A percentile compares a stretch with the other conserved stretches of the same genome.
These are phyloP conservation scores for Rhizophora apiculata DNA, from an alignment of 345 rosid genomes.

Conservation along the genomic window DNA sequence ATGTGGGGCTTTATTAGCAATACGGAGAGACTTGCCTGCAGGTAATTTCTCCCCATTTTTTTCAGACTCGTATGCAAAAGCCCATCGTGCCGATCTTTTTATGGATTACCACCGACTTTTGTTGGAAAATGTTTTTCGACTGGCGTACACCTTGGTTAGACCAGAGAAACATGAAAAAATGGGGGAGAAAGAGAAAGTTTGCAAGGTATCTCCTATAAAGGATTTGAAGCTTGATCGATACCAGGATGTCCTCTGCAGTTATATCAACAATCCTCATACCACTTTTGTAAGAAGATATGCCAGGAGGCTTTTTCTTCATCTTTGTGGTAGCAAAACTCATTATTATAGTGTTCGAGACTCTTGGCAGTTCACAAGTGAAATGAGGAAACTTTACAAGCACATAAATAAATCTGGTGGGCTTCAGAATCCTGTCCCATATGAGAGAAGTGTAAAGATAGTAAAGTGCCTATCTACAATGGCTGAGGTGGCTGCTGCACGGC, in stretches of 20 bases:
- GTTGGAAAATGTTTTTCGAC: slow-evolving; percentile 89
- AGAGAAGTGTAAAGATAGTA: slow-evolving; percentile 90
- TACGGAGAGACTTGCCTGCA: slow-evolving; percentile 87
- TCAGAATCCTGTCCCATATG: slow-evolving; percentile 75
- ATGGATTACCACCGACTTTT: slow-evolving; percentile 86
- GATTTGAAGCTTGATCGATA: slow-evolving; percentile 94
- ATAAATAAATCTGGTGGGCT: slow-evolving; percentile 89
- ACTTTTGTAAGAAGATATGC: slow-evolving; percentile 95
- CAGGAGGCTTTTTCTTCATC: slow-evolving; percentile 92
- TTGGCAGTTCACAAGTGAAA: slow-evolving; percentile 95
- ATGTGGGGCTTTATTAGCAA: slow-evolving; percentile 86
- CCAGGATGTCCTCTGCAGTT: slow-evolving; percentile 96
- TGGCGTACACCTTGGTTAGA: slow-evolving; percentile 82
- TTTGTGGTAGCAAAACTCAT: slow-evolving; percentile 95
- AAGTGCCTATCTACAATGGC: slow-evolving; percentile 88
- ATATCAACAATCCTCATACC: slow-evolving; percentile 92
- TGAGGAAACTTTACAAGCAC: slow-evolving; percentile 76
- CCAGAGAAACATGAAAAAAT: slow-evolving; percentile 97
- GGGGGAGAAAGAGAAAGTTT: slow-evolving; percentile 82
- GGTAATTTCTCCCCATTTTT: slow-evolving; percentile 95
- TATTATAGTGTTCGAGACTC: slow-evolving; percentile 91
- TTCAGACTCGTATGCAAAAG: slow-evolving; percentile 96
- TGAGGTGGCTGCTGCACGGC: slow-evolving; percentile 91
- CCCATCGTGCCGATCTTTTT: slow-evolving; percentile 82
- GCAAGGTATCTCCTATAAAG: slow-evolving; percentile 54